Percentiles rank a stretch among this genome's conserved stretches.
phyloP scores from a whole-genome alignment of 1,284 basidiomycete species.

The Anthracocystis walkeri region DNA sequence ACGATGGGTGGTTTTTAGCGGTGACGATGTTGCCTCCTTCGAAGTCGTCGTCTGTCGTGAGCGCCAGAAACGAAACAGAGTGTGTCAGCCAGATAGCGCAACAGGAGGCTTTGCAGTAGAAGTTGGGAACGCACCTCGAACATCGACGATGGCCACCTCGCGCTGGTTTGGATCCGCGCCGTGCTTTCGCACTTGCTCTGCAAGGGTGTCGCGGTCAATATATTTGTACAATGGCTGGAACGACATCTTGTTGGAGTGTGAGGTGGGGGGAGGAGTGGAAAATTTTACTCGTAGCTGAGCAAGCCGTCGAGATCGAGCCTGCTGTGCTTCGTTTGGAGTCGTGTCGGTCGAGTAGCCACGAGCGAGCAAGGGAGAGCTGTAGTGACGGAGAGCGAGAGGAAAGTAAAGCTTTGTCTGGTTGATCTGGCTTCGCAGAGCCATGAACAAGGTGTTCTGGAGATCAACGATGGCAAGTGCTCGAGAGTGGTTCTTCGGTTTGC shows the following conservation, averaged over 20 bases:
- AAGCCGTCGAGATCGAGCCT: constrained; percentile 14
- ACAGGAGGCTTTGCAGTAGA: neutral
- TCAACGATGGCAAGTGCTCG: neutral
- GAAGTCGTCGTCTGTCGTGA: constrained; percentile 66
- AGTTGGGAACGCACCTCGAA: constrained; percentile 50
- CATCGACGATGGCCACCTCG: constrained; percentile 63
- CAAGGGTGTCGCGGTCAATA: constrained; percentile 56
- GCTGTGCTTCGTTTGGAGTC: neutral
- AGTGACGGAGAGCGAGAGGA: neutral
- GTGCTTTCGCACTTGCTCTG: constrained; percentile 42
- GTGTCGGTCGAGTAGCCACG: constrained; percentile 4
- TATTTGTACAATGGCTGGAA: constrained; percentile 58
- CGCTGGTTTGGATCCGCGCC: constrained; percentile 22
- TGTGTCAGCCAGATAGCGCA: neutral
- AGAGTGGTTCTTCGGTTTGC: neutral
- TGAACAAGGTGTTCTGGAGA: neutral
- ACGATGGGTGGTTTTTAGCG: constrained; percentile 60
- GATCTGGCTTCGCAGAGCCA: neutral
- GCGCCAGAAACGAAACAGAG: neutral
- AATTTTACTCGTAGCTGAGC: constrained; percentile 35
- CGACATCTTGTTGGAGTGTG: constrained; percentile 37
- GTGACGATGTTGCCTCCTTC: constrained; percentile 69
- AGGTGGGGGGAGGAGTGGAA: constrained; percentile 9
- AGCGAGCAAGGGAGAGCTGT: neutral
- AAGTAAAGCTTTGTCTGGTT: neutral